phyloP scores from a whole-genome alignment of 148 eudicot genomes.

The Pharnaceum exiguum region DNA sequence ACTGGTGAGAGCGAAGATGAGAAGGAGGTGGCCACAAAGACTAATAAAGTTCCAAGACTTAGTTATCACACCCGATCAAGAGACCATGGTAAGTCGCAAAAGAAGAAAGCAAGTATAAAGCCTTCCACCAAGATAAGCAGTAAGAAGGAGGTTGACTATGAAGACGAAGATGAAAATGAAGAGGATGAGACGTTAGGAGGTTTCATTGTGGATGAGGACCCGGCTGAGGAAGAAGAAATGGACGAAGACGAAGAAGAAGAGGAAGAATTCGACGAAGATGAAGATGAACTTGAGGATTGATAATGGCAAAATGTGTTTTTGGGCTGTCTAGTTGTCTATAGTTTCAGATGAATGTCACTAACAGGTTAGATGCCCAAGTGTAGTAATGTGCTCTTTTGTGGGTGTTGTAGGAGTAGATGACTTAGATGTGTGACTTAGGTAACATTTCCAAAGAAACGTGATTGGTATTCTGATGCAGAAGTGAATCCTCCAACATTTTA shows the following conservation, averaged over 20 bases:
- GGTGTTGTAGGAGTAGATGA: background rate
- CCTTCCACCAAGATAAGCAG: conserved; percentile 13
- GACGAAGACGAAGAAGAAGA: conserved; percentile 40
- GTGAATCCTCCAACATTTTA: too few species aligned
- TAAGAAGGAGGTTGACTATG: conserved; percentile 24
- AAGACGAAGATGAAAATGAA: conserved; percentile 48
- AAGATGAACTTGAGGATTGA: conserved; percentile 31
- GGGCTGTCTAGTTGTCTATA: background rate
- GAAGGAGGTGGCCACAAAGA: conserved; percentile 30
- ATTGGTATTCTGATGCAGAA: too few species aligned
- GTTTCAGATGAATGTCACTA: background rate
- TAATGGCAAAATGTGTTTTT: background rate
- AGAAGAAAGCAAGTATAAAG: conserved; percentile 14
- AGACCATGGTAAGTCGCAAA: conserved; percentile 27
- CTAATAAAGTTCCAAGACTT: conserved; percentile 37
- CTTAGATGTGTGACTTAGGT: background rate
- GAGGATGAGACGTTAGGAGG: conserved; percentile 86
- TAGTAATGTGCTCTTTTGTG: too few species aligned
- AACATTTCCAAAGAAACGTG: background rate
- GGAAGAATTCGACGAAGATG: conserved; percentile 32
- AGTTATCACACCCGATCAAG: conserved; percentile 69
- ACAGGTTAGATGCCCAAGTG: background rate
- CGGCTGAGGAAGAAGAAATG: conserved; percentile 12
- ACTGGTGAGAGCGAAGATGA: conserved; percentile 73
- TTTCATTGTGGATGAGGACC: conserved; percentile 62